Percentiles rank a stretch among this genome's conserved stretches.
Conservation (phyloP, 148 eudicot genomes). For the Chenopodium quinoa region DNA sequence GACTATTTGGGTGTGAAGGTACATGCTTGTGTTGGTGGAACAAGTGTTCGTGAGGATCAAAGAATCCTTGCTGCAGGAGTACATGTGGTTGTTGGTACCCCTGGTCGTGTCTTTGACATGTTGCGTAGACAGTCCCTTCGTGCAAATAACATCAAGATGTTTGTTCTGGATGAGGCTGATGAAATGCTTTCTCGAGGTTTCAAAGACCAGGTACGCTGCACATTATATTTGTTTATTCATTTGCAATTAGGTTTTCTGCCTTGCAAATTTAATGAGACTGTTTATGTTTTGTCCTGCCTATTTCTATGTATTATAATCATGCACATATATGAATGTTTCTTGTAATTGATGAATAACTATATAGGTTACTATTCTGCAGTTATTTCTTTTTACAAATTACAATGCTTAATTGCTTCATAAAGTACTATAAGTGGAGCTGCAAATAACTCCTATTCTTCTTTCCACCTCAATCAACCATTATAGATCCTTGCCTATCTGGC, state of each 20-base stretch:
- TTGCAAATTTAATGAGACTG: too few relatives aligned
- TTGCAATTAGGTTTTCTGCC: neutral
- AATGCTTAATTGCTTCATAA: neutral
- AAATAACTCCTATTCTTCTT: neutral
- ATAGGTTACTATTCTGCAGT: neutral
- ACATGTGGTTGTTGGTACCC: constrained; percentile 82
- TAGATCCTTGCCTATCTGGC: too few relatives aligned
- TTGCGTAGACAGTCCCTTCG: constrained; percentile 63
- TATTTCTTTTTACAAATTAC: neutral
- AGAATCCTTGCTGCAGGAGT: constrained; percentile 64
- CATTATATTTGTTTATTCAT: neutral
- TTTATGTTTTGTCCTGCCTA: neutral
- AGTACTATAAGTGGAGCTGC: neutral
- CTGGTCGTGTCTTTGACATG: constrained; percentile 85
- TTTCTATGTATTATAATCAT: neutral
- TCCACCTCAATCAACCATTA: neutral
- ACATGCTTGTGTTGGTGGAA: constrained; percentile 86
- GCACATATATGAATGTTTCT: neutral
- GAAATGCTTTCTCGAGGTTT: constrained; percentile 86
- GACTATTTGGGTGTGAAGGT: constrained; percentile 78
- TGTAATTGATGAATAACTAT: neutral
- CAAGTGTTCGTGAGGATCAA: constrained; percentile 78
- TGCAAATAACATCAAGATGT: constrained; percentile 61
- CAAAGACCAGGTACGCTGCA: constrained; percentile 58
- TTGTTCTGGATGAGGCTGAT: constrained; percentile 85